A percentile compares a stretch with the other conserved stretches of the same genome.
Conservation (phyloP, 495 filamentous ascomycete species). For the Acidiella bohemica region DNA sequence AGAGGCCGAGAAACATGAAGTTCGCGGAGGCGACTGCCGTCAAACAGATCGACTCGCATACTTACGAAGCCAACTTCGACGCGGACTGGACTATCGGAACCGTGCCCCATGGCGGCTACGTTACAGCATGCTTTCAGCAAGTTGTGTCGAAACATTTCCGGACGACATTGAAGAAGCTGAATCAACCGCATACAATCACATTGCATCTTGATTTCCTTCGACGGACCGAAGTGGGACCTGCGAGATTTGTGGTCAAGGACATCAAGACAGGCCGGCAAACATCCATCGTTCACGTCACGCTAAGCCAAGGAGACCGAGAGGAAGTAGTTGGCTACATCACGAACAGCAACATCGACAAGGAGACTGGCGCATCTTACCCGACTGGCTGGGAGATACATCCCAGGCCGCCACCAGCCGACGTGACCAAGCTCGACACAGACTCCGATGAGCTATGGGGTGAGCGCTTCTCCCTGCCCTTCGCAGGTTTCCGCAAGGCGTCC, state of each 20-base stretch:
- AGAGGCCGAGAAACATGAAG: conserved; percentile 2
- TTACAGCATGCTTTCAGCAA: conserved; percentile 49
- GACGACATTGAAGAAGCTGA: conserved; percentile 44
- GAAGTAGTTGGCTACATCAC: conserved; percentile 58
- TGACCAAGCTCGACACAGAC: conserved; percentile 28
- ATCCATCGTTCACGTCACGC: conserved; percentile 55
- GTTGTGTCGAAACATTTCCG: conserved; percentile 50
- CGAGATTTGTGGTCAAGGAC: conserved; percentile 51
- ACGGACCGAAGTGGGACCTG: conserved; percentile 50
- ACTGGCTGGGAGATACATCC: conserved; percentile 41
- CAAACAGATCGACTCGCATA: conserved; percentile 41
- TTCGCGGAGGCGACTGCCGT: conserved; percentile 49
- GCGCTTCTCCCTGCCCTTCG: conserved; percentile 28
- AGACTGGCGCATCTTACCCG: conserved; percentile 42
- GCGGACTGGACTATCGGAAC: conserved; percentile 58
- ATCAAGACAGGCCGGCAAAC: conserved; percentile 58
- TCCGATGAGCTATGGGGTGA: conserved; percentile 35
- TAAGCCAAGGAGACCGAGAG: conserved; percentile 42
- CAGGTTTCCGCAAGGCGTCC: conserved; percentile 40
- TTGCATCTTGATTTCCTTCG: conserved; percentile 64
- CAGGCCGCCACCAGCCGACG: conserved; percentile 32
- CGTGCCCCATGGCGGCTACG: conserved; percentile 80
- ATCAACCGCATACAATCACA: conserved; percentile 49
- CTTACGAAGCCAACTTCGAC: conserved; percentile 44
- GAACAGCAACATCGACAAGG: conserved; percentile 45